Evolutionary conservation across 2,329 filamentous ascomycete species (phyloP), one percentile per base, ranked within the genome.

Genomic region (Penicillium concentricum): DNA sequence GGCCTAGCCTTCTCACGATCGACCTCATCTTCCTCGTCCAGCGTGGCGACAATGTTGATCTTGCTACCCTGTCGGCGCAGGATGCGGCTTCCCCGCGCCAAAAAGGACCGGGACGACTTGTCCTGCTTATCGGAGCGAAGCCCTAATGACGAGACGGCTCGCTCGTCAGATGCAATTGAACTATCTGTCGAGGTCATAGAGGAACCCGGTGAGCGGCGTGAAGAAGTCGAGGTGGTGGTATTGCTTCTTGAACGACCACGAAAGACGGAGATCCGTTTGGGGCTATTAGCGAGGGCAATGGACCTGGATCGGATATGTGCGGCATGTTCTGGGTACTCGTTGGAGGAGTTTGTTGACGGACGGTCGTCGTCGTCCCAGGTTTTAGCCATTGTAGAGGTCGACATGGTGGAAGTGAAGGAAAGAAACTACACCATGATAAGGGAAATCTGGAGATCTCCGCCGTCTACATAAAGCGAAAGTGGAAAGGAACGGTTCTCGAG

Each of bases 201-300:
- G 18, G 76, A 76, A 39, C 74, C 74, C n/a, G 79, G 77, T 16
- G 79, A 80, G 42, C 72, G 76, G 57, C 69, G 71, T 18, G 72
- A 73, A 20, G 80, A 79, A 41, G 79, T 78, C 2, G 82, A 82
- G 10, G 81, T 85, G 58, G 78, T 81, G 24, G 79, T 80, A 39
- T 77, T 77, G 59, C 74, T 76, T 58, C 75, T 66, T 8, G 75
- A 74, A 18, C 75, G 74, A 35, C 71, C 69, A 50, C 68, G 67
- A 35, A 77, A 76, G 53, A 77, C 71, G 0, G 75, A 77, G 13
- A 74, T 54, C 30, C 74, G 72, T 61, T 71, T 76, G 20, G 75
- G 74, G 54, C 69, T 76, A 18, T 73, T 66, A 13, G 71, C 59
- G 57, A 71, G 68, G 24, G 70, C 72, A 34, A 64, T 72, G 10